Evolutionary conservation across 129 eudicot species (phyloP).

Genomic region (Helichrysum umbraculigerum): DNA sequence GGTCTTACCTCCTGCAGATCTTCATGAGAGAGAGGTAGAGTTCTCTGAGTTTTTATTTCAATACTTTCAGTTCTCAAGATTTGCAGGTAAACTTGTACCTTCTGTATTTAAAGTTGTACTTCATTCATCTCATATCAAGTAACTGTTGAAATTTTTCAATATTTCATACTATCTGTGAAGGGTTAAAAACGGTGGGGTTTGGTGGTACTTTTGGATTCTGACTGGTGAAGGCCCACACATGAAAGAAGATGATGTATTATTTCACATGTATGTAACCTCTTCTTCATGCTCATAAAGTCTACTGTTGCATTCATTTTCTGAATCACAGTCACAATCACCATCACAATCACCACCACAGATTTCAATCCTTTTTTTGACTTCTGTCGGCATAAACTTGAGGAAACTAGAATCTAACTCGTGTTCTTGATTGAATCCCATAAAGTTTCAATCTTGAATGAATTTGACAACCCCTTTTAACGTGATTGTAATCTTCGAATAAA

Average conservation of each 20-base stretch:
- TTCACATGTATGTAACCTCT: conserved; percentile 50
- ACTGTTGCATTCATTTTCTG: conserved; percentile 70
- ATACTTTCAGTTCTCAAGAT: conserved; percentile 7
- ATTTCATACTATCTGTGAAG: conserved; percentile 7
- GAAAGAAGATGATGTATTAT: conserved; percentile 53
- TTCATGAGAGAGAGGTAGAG: conserved; percentile 29
- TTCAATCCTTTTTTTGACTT: conserved; percentile 24
- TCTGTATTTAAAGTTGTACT: conserved; percentile 29
- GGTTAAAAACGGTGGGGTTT: conserved; percentile 35
- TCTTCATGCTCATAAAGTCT: conserved; percentile 38
- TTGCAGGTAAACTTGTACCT: conserved; percentile 44
- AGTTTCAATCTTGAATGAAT: conserved; percentile 18
- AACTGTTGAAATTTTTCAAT: conserved; percentile 10
- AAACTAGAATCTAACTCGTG: conserved; percentile 48
- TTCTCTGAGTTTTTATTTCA: conserved; percentile 2
- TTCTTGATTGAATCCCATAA: conserved; percentile 30
- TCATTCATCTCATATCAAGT: conserved; percentile 4
- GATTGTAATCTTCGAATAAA: conserved; percentile 21
- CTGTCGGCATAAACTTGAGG: conserved; percentile 46
- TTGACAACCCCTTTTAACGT: conserved; percentile 15
- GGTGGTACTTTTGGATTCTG: conserved; percentile 40
- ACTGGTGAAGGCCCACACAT: conserved; percentile 57
- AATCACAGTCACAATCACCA: conserved; percentile 21
- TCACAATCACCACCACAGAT: conserved; percentile 39
- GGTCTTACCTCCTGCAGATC: conserved; percentile 35